Percentiles rank a stretch among this genome's conserved stretches.
phyloP scores from a whole-genome alignment of 768 basidiomycete species.

The Mycena polygramma region DNA sequence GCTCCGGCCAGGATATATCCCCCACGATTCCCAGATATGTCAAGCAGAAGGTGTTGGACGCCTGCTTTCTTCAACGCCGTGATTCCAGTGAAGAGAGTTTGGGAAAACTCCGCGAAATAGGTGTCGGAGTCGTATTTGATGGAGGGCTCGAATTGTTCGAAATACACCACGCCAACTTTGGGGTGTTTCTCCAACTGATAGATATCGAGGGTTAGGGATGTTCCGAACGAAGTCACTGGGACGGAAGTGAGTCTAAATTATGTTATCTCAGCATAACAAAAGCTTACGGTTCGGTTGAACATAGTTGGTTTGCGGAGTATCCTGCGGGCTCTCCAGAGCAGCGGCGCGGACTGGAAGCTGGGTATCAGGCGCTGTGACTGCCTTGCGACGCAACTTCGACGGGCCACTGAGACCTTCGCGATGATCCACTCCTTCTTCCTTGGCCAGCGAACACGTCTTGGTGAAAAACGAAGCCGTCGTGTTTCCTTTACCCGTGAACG shows the following conservation, averaged over 20 bases:
- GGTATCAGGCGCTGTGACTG: conserved; percentile 20
- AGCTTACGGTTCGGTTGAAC: conserved; percentile 33
- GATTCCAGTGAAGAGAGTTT: conserved; percentile 29
- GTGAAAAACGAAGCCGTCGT: conserved; percentile 32
- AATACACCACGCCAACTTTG: conserved; percentile 38
- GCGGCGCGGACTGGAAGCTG: conserved; percentile 17
- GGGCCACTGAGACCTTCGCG: neutral
- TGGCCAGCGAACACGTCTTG: conserved; percentile 20
- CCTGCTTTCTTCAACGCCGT: conserved; percentile 34
- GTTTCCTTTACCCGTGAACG: conserved; percentile 27
- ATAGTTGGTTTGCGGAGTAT: conserved; percentile 18
- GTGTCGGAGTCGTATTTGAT: conserved; percentile 2
- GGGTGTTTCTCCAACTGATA: conserved; percentile 35
- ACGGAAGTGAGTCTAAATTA: too few relatives aligned
- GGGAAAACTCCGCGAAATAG: conserved; percentile 26
- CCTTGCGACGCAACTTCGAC: conserved; percentile 6
- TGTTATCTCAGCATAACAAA: neutral
- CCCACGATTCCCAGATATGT: conserved; percentile 35
- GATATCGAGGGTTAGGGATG: conserved; percentile 33
- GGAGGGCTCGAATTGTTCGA: conserved; percentile 36
- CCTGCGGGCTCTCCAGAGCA: neutral
- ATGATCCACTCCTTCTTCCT: neutral
- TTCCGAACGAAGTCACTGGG: conserved; percentile 34
- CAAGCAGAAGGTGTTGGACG: conserved; percentile 34
- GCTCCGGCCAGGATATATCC: conserved; percentile 36